These are phyloP conservation scores for Trametes polyzona DNA, from an alignment of 1,284 basidiomycete genomes.

Conservation along the genomic window DNA sequence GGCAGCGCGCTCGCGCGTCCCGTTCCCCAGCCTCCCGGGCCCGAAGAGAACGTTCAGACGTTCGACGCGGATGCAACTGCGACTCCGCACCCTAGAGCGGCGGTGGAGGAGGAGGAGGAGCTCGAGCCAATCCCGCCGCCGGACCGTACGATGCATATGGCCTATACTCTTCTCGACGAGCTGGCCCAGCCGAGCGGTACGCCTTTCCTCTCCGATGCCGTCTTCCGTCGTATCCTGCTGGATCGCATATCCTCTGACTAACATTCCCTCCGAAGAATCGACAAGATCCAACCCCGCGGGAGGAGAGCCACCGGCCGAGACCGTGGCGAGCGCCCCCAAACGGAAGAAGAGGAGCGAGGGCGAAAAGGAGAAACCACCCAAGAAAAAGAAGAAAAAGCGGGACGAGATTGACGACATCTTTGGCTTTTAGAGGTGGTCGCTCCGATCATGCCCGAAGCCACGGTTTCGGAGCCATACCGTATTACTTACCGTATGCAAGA, in stretches of 20 bases:
- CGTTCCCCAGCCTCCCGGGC: background rate
- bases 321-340: conserved; percentile 15
- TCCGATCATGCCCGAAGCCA: background rate
- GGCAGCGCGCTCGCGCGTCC: conserved; percentile 15
- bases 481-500: background rate
- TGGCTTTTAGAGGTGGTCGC: conserved; percentile 40
- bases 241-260: background rate
- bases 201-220: background rate
- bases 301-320: background rate
- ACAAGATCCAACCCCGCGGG: background rate
- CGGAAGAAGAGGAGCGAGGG: conserved; percentile 23
- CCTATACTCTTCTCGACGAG: conserved; percentile 17
- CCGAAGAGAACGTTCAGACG: conserved; percentile 2
- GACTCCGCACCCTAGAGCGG: background rate
- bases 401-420: conserved; percentile 77
- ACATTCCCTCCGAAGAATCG: conserved; percentile 6
- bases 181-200: conserved; percentile 10
- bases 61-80: conserved; percentile 15
- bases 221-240: background rate
- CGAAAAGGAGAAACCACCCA: conserved; percentile 36
- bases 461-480: background rate
- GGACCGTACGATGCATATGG: background rate
- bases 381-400: conserved; percentile 42
- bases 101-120: no score
- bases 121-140: background rate